Evolutionary conservation across 139 green algal genomes (phyloP).

Genomic region (Chlamydomonas incerta): DNA sequence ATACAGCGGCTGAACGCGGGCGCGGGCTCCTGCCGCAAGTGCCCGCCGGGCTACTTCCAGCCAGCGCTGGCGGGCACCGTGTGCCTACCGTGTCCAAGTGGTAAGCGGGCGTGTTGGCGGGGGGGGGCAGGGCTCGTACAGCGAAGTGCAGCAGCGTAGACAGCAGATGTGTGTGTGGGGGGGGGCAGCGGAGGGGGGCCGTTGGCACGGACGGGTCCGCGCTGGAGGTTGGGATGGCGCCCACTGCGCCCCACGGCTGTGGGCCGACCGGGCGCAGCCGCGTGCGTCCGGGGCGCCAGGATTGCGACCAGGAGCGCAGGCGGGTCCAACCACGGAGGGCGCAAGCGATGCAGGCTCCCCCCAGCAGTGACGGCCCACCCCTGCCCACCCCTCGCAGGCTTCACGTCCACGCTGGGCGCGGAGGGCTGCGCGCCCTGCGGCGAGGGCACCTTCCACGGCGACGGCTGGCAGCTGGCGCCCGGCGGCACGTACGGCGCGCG

Average conservation of each 20-base stretch:
- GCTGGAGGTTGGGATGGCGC: too few species aligned
- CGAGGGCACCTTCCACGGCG: slow-evolving; percentile 30
- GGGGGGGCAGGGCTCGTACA: too few species aligned
- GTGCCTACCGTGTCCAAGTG: slow-evolving; percentile 34
- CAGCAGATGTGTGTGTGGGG: too few species aligned
- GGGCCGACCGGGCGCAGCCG: too few species aligned
- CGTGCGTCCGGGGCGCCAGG: too few species aligned
- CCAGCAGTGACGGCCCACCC: neutral
- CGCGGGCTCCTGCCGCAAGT: neutral
- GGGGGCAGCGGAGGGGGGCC: too few species aligned
- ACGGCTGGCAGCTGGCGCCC: neutral
- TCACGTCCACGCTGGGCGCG: neutral
- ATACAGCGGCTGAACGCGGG: neutral
- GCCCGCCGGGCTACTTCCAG: slow-evolving; percentile 39
- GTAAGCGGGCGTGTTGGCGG: neutral
- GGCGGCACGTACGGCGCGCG: neutral
- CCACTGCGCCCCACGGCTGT: too few species aligned
- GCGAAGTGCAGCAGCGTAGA: too few species aligned
- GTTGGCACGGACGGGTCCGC: too few species aligned
- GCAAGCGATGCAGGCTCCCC: too few species aligned
- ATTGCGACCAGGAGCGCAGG: too few species aligned
- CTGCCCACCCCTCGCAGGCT: neutral
- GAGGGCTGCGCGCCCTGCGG: slow-evolving; percentile 14
- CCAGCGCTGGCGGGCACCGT: slow-evolving; percentile 17
- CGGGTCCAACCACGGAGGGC: too few species aligned